Percentiles rank a stretch among this genome's conserved stretches.
phyloP scores from a whole-genome alignment of 176 grass and related monocot species.

The Eleusine coracana region DNA sequence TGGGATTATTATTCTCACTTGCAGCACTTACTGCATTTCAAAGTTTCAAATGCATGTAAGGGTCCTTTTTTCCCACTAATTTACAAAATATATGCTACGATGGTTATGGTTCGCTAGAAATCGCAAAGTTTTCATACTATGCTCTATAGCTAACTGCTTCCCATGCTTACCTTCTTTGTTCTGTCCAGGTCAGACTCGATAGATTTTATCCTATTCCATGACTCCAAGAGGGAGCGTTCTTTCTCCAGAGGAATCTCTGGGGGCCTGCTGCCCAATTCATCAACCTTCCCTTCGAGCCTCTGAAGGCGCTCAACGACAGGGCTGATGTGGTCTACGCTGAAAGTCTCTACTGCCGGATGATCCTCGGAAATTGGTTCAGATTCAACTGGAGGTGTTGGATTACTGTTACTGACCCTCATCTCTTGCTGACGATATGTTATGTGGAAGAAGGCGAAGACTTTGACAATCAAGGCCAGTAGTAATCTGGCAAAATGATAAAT shows the following conservation, averaged over 20 bases:
- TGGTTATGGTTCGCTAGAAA: background rate
- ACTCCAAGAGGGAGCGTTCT: conserved; percentile 69
- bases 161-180: conserved; percentile 70
- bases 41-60: background rate
- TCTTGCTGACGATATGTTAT: conserved; percentile 40
- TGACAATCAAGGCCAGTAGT: conserved; percentile 53
- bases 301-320: conserved; percentile 74
- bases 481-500: conserved; percentile 47
- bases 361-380: conserved; percentile 46
- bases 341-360: conserved; percentile 46
- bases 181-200: conserved; percentile 79
- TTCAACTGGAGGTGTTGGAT: conserved; percentile 25
- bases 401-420: conserved; percentile 22
- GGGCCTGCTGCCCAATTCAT: conserved; percentile 65
- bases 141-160: background rate
- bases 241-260: conserved; percentile 72
- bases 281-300: conserved; percentile 67
- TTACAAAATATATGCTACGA: conserved; percentile 9
- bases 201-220: conserved; percentile 82
- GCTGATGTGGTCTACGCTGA: conserved; percentile 50
- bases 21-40: background rate
- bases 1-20: conserved; percentile 4
- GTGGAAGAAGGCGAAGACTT: conserved; percentile 56
- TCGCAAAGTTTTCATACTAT: background rate
- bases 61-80: background rate